Base-by-base conservation (phyloP, 148 eudicot genomes). In the Cornus florida region DNA sequence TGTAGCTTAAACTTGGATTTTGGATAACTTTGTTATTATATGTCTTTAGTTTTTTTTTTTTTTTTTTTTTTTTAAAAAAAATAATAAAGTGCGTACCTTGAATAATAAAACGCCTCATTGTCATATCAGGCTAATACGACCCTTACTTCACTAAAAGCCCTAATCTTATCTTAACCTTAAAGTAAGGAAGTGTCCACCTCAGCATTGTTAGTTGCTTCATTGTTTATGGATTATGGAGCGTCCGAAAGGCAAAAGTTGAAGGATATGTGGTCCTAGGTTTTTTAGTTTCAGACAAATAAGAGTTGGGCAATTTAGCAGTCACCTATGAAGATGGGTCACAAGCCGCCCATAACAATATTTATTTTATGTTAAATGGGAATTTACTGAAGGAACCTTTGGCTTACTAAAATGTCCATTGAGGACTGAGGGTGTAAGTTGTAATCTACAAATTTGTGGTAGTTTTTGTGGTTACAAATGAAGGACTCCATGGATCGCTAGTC, bases 191-290 rank as follows among this genome's bases (percentile, higher is more conserved):
- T 67, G 69, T 28, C 69, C 33, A 67, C 11, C 69, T 67, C 31
- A 67, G 3, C 28, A 24, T 11, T 24, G 33, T 23, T 67, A 6
- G 35, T 24, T 3, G 3, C 3, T 24, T 4, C 7, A 7, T 10
- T 22, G 11, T 11, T 28, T 32, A 69, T 28, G 22, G 35, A 17
- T 62, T 62, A 62, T 62, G 66, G 22, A 20, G 16, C 56, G 43
- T 24, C 62, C 35, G 0, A 28, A 28, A 28, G 28, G 28, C 28
- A 2, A 4, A 46, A 72, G 60, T 72, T 46, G 62, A 8, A 24
- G 62, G 75, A 38, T 50, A 48, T 38, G 62, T 72, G 75, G 75
- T 72, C 62, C 75, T 72, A 23, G 62, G 73, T 46, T 72, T 48
- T 48, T 22, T 2, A 72, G 75, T 72, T 72, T 62, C 20, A 24